These are phyloP conservation scores for Senecio squalidus DNA, from an alignment of 140 eudicot genomes.

Conservation along the genomic window DNA sequence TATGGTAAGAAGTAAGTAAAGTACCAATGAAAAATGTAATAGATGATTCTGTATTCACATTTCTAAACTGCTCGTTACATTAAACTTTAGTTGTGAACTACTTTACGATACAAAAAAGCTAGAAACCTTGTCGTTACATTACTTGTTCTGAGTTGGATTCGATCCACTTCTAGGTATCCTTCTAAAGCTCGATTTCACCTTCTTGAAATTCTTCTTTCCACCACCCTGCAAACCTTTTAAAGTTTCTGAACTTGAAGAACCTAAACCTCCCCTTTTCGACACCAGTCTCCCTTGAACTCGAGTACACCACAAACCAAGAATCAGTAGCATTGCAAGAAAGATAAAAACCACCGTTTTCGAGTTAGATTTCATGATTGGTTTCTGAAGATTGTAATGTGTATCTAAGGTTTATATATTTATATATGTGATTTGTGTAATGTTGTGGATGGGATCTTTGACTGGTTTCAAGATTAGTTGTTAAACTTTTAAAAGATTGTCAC, in stretches of 20 bases:
- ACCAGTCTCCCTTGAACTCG: slow-evolving; percentile 27
- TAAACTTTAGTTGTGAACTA: slow-evolving; percentile 7
- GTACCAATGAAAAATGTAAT: neutral
- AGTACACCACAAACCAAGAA: slow-evolving; percentile 33
- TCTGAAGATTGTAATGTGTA: slow-evolving; percentile 7
- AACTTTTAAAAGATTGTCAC: slow-evolving; percentile 20
- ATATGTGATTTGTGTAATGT: slow-evolving; percentile 3
- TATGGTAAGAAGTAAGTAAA: too few relatives aligned
- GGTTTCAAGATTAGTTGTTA: slow-evolving; percentile 35
- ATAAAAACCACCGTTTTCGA: slow-evolving; percentile 16
- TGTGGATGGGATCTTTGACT: slow-evolving; percentile 66
- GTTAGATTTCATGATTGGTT: slow-evolving; percentile 41
- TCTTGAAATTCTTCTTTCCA: slow-evolving; percentile 41
- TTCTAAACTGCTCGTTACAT: slow-evolving; percentile 36
- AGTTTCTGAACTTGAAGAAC: slow-evolving; percentile 36
- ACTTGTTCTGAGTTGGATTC: slow-evolving; percentile 82
- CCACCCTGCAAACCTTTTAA: slow-evolving; percentile 28
- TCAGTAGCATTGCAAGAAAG: slow-evolving; percentile 39
- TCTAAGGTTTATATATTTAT: slow-evolving; percentile 1
- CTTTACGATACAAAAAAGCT: slow-evolving; percentile 10
- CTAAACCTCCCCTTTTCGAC: slow-evolving; percentile 9
- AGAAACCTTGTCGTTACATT: slow-evolving; percentile 24
- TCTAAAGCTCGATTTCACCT: slow-evolving; percentile 52
- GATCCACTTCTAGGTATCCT: slow-evolving; percentile 64
- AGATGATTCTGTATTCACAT: slow-evolving; percentile 42